Percentiles rank a stretch among this genome's conserved stretches.
These are phyloP conservation scores for Globisporangium acanthophoron DNA, from an alignment of 352 stramenopile genomes.

Conservation along the genomic window DNA sequence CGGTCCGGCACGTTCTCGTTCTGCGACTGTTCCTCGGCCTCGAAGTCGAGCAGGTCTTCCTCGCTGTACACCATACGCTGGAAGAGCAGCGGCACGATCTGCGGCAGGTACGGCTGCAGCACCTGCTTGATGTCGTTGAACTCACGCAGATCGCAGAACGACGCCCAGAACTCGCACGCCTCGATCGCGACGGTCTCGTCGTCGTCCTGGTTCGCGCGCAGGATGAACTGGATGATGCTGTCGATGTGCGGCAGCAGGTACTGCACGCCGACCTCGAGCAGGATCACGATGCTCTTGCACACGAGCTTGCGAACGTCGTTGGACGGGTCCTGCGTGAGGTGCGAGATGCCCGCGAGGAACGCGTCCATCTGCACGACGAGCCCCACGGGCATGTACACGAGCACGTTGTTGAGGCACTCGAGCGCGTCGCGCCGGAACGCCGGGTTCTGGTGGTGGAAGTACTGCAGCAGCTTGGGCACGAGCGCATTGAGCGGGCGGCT, in stretches of 20 bases:
- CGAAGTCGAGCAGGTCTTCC: slow-evolving; percentile 88
- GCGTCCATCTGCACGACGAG: slow-evolving; percentile 89
- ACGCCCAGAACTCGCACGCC: slow-evolving; percentile 89
- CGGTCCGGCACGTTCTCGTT: slow-evolving; percentile 88
- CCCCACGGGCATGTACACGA: slow-evolving; percentile 84
- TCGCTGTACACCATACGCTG: slow-evolving; percentile 95
- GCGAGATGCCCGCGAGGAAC: slow-evolving; percentile 86
- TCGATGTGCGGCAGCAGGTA: slow-evolving; percentile 87
- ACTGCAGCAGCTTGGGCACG: slow-evolving; percentile 85
- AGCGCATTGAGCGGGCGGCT: slow-evolving; percentile 83
- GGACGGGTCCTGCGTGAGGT: slow-evolving; percentile 79
- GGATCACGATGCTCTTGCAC: slow-evolving; percentile 89
- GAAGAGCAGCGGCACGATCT: slow-evolving; percentile 92
- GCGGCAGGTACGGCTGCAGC: slow-evolving; percentile 77
- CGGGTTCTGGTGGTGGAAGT: slow-evolving; percentile 80
- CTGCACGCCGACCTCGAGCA: slow-evolving; percentile 87
- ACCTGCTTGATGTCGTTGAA: slow-evolving; percentile 91
- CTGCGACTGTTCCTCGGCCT: slow-evolving; percentile 85
- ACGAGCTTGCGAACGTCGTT: slow-evolving; percentile 82
- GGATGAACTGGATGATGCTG: slow-evolving; percentile 91
- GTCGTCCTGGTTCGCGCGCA: slow-evolving; percentile 80
- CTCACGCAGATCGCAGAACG: slow-evolving; percentile 85
- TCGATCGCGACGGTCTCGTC: slow-evolving; percentile 86
- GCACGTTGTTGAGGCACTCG: slow-evolving; percentile 88
- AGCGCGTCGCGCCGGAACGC: slow-evolving; percentile 81